Base-by-base conservation (phyloP, 805 yeast genomes). In the Metschnikowia anglica region DNA sequence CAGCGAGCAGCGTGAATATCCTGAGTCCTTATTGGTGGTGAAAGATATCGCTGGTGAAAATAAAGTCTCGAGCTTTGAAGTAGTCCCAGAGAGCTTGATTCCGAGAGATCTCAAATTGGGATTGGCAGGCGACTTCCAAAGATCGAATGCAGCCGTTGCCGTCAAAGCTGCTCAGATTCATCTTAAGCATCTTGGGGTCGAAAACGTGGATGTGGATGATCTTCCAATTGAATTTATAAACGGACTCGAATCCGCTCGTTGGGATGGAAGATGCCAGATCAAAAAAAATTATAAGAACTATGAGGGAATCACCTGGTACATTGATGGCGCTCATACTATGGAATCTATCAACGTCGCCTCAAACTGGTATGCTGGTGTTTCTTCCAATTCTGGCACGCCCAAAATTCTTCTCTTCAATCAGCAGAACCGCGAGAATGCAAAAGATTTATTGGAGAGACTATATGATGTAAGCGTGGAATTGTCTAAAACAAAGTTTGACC, bases 231-330 rank as follows among this genome's bases (percentile, higher is more conserved):
- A 68, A 49, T 78, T 83, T 43, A 48, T 69, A 4, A 52, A 54
- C 12, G 97, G 97, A 2, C 69, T 91, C 28, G 79, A 73, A 39
- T 45, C 64, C 2, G 85, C 95, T 1, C 66, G 72, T 34, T 93
- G 98, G 97, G 93, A 93, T n/a, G 99, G 99, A 1, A 73, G 99
- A 53, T 91, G 98, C 55, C 97, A 95, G 65, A 73, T 80, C 2
- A 63, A 88, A 23, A 73, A 68, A 18, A 68, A 70, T 19, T 63
- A 66, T 12, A 66, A 69, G 18, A 68, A 60, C 2, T 65, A 52
- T 47, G 66, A 61, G 30, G 60, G 65, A 2, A 64, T 83, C 13
- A 77, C 75, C n/a, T 93, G 97, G 96, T 82, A 67, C 50, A 65
- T 91, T 12, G 99, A 93, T 65, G 99, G 99, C 15, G 98, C 99